Evolutionary conservation across 306 rosid genomes (phyloP).

Genomic region (Begonia loranthoides): DNA sequence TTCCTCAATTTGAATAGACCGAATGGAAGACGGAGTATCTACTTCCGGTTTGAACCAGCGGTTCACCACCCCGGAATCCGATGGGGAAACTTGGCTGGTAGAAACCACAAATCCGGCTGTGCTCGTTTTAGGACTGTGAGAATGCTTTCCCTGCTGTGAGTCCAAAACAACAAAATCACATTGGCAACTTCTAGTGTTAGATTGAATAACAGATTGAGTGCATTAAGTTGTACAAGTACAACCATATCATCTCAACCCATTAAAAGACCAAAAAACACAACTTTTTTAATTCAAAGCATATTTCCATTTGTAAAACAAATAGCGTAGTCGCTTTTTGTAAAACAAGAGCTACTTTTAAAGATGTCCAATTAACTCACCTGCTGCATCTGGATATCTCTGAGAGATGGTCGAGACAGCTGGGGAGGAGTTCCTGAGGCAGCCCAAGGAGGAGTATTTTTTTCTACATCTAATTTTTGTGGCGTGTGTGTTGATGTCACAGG

Average conservation of each 20-base stretch:
- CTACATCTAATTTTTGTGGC: constrained; percentile 55
- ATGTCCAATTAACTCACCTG: constrained; percentile 33
- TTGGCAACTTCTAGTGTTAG: too few species aligned
- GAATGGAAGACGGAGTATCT: constrained; percentile 65
- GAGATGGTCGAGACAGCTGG: constrained; percentile 48
- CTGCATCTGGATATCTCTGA: constrained; percentile 86
- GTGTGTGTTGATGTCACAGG: constrained; percentile 38
- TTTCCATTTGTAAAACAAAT: too few species aligned
- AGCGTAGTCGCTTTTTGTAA: too few species aligned
- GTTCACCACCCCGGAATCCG: constrained; percentile 49
- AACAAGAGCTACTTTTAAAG: too few species aligned
- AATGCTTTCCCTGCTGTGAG: constrained; percentile 32
- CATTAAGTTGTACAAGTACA: too few species aligned
- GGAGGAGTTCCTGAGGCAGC: constrained; percentile 88
- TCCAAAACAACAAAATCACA: too few species aligned
- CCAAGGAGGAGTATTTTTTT: constrained; percentile 73
- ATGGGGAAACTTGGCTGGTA: constrained; percentile 58
- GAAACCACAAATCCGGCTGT: constrained; percentile 61
- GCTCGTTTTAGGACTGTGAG: constrained; percentile 66
- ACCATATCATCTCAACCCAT: too few species aligned
- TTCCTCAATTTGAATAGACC: constrained; percentile 90
- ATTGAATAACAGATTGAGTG: too few species aligned
- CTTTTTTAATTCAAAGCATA: too few species aligned
- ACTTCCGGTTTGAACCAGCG: constrained; percentile 92
- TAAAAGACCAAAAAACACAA: too few species aligned